Evolutionary conservation across 176 grass and related monocot species (phyloP), one percentile per base, ranked within the genome.

Genomic region (Ampelocalamus luodianensis): DNA sequence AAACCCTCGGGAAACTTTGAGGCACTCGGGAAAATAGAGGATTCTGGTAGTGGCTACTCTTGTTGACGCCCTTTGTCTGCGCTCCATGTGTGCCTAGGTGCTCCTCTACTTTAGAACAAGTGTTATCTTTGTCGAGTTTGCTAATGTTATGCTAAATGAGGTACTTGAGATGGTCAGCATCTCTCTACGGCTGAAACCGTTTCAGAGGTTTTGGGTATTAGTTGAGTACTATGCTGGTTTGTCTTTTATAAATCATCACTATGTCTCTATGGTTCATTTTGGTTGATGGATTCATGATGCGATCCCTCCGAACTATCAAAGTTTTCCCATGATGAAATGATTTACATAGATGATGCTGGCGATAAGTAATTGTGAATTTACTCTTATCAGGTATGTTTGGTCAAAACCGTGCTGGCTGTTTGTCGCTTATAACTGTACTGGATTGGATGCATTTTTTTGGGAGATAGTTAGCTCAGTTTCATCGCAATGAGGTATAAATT

Each of bases 131-230:
- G 69, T 68, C 51, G 27, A 9, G 60, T 60, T 50, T 45, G 66
- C 76, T 74, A 70, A 70, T 80, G 70, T 76, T 39, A 68, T 80
- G 77, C 76, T 45, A n/a, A 70, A 81, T 24, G n/a, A 82, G 38
- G 53, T 45, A 42, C 68, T 10, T 53, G 69, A 67, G 44, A 80
- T 80, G 68, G 6, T 56, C 48, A 43, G 42, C 78, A 72, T 79
- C 84, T 32, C 45, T 15, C n/a, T n/a, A n/a, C 81, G 45, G 17
- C 69, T 68, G 78, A 46, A 89, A 84, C 82, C 82, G 24, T 53
- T 75, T 85, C 0, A 76, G 32, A 76, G 39, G 76, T 85, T 85
- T 81, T 89, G 27, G 29, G 1, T 61, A 34, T 79, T 65, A 77
- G 54, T 32, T 88, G 0, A 46, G 42, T 80, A 34, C 62, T 69